Evolutionary conservation across 2,329 filamentous ascomycete genomes (phyloP).

Genomic region (Cytospora chrysosperma): DNA sequence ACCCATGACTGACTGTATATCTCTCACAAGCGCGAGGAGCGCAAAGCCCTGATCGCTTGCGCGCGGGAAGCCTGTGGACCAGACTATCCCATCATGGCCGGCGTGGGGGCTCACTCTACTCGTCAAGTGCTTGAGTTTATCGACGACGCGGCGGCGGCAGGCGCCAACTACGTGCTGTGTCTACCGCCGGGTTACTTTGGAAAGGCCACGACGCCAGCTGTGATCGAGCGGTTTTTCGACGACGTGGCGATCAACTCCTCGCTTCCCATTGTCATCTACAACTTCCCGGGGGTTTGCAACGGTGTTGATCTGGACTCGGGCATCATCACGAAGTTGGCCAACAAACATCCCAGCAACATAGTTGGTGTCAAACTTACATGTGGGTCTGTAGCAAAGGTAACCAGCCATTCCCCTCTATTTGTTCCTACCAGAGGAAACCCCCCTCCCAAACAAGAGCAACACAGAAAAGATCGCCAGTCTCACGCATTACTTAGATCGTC

Average conservation of each 20-base stretch:
- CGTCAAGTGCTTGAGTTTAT: slow-evolving; percentile 61
- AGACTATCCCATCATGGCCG: slow-evolving; percentile 59
- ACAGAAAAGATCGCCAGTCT: not conserved
- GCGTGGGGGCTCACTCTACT: slow-evolving; percentile 63
- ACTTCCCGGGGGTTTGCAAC: slow-evolving; percentile 68
- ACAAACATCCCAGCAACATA: slow-evolving; percentile 47
- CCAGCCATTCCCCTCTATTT: not conserved
- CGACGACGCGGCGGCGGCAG: slow-evolving; percentile 56
- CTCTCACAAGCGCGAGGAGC: slow-evolving; percentile 29
- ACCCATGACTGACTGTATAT: not conserved
- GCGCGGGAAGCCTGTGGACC: slow-evolving; percentile 55
- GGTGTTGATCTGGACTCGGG: slow-evolving; percentile 68
- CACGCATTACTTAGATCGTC: slow-evolving; percentile 55
- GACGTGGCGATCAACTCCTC: slow-evolving; percentile 52
- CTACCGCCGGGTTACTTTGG: slow-evolving; percentile 65
- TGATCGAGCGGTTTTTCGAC: slow-evolving; percentile 59
- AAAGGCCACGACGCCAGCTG: slow-evolving; percentile 56
- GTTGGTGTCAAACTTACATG: slow-evolving; percentile 68
- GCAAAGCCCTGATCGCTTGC: slow-evolving; percentile 47
- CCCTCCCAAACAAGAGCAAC: too few relatives aligned
- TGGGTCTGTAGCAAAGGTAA: slow-evolving; percentile 58
- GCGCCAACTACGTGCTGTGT: slow-evolving; percentile 61
- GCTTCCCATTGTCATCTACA: slow-evolving; percentile 64
- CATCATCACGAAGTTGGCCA: slow-evolving; percentile 54
- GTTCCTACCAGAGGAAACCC: not conserved